phyloP scores from a whole-genome alignment of 139 green algal species.

The Limnomonas spitsbergensis region DNA sequence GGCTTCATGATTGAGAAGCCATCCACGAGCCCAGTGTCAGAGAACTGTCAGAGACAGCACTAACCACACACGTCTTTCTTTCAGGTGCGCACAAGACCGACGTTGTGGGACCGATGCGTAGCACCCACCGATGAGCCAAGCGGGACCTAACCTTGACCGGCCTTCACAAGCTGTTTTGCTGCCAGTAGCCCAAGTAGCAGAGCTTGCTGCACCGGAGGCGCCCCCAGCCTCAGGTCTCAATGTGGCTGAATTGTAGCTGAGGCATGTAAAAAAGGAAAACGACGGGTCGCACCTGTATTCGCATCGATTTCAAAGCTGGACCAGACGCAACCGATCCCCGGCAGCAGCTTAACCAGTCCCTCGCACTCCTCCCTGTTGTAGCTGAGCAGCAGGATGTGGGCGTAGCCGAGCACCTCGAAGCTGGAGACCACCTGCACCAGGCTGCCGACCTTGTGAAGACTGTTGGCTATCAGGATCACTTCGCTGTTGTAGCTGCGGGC shows the following conservation, averaged over 20 bases:
- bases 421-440: background rate
- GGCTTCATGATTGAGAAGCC: no score
- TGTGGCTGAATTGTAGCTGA: background rate
- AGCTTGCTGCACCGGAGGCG: background rate
- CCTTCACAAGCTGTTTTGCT: no score
- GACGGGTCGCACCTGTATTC: background rate
- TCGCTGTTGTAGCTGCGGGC: background rate
- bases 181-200: no score
- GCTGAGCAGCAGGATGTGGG: background rate
- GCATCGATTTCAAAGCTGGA: background rate
- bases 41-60: no score
- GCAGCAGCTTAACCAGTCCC: background rate
- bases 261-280: background rate
- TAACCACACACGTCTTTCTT: no score
- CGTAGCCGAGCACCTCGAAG: background rate
- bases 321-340: background rate
- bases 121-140: no score
- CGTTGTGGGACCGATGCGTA: no score
- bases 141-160: no score
- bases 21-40: no score
- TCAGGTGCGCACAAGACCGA: no score
- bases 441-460: background rate
- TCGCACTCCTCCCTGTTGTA: constrained; percentile 2
- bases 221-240: background rate
- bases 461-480: background rate